These are phyloP conservation scores for Suillus spraguei DNA, from an alignment of 768 basidiomycete species.

Conservation along the genomic window DNA sequence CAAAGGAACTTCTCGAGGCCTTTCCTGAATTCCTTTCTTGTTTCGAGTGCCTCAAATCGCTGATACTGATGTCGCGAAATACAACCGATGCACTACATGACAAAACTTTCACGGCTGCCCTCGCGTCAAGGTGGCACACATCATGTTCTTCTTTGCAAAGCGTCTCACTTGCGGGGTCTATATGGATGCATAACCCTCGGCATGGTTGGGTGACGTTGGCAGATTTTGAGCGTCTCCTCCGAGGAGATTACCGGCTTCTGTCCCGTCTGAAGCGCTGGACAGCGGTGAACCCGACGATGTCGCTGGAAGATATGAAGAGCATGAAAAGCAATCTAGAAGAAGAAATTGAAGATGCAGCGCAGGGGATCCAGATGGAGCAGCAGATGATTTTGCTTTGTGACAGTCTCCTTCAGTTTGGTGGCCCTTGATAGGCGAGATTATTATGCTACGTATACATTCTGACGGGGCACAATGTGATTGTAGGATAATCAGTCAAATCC, in stretches of 20 bases:
- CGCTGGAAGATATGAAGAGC: too few relatives aligned
- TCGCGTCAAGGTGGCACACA: conserved; percentile 23
- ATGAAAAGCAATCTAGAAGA: too few relatives aligned
- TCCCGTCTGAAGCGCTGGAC: too few relatives aligned
- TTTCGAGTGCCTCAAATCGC: conserved; percentile 22
- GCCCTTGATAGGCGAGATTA: too few relatives aligned
- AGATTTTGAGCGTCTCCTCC: conserved; percentile 14
- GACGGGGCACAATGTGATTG: too few relatives aligned
- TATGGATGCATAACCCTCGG: conserved; percentile 20
- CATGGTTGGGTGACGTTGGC: conserved; percentile 25
- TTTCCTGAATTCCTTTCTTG: conserved; percentile 23
- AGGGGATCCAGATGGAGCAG: too few relatives aligned
- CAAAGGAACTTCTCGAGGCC: conserved; percentile 26
- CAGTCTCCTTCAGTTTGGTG: too few relatives aligned
- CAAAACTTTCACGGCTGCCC: conserved; percentile 11
- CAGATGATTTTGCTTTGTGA: too few relatives aligned
- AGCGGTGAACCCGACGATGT: too few relatives aligned
- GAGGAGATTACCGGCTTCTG: not conserved
- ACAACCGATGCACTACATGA: conserved; percentile 22
- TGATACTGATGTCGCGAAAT: conserved; percentile 28
- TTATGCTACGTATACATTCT: too few relatives aligned
- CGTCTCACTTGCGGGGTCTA: conserved; percentile 23
- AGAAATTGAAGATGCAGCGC: too few relatives aligned
- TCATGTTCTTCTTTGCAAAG: conserved; percentile 26
- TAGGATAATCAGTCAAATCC: not conserved